These are phyloP conservation scores for Talaromyces sp. DNA, from an alignment of 2,329 filamentous ascomycete genomes.

Conservation along the genomic window DNA sequence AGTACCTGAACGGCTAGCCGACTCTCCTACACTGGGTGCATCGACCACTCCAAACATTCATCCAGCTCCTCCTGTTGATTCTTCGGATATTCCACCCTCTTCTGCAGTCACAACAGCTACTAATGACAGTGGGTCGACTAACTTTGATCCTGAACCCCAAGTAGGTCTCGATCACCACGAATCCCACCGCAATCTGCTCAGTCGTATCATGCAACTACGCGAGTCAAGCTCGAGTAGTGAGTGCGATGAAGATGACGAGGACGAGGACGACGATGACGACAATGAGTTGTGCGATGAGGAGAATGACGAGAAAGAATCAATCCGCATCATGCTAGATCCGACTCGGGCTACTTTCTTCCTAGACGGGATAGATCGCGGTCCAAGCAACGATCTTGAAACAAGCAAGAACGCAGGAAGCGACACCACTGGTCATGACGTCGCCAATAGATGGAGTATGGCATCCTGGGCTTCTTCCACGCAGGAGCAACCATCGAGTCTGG, in stretches of 20 bases:
- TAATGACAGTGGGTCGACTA: slow-evolving; percentile 52
- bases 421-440: slow-evolving; percentile 20
- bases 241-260: slow-evolving; percentile 36
- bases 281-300: slow-evolving; percentile 40
- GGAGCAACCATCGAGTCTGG: slow-evolving; percentile 28
- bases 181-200: slow-evolving; percentile 41
- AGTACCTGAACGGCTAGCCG: slow-evolving; percentile 14
- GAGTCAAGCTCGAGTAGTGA: slow-evolving; percentile 40
- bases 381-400: slow-evolving; percentile 27
- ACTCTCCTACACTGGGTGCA: slow-evolving; percentile 42
- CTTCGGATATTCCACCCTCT: slow-evolving; percentile 46
- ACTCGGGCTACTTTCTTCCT: slow-evolving; percentile 36
- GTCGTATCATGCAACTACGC: slow-evolving; percentile 47
- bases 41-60: slow-evolving; percentile 13
- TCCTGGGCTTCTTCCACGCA: slow-evolving; percentile 42
- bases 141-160: slow-evolving; percentile 67
- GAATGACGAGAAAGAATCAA: slow-evolving; percentile 45
- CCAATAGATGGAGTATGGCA: slow-evolving; percentile 41
- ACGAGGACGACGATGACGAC: slow-evolving; percentile 25
- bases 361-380: slow-evolving; percentile 27
- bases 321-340: slow-evolving; percentile 51
- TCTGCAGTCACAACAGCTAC: slow-evolving; percentile 61
- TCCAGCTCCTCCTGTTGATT: slow-evolving; percentile 15
- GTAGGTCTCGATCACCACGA: slow-evolving; percentile 45
- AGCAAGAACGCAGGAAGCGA: slow-evolving; percentile 19